A percentile compares a stretch with the other conserved stretches of the same genome.
phyloP scores from a whole-genome alignment of 169 alveolate genomes.

The Eimeria maxima region DNA sequence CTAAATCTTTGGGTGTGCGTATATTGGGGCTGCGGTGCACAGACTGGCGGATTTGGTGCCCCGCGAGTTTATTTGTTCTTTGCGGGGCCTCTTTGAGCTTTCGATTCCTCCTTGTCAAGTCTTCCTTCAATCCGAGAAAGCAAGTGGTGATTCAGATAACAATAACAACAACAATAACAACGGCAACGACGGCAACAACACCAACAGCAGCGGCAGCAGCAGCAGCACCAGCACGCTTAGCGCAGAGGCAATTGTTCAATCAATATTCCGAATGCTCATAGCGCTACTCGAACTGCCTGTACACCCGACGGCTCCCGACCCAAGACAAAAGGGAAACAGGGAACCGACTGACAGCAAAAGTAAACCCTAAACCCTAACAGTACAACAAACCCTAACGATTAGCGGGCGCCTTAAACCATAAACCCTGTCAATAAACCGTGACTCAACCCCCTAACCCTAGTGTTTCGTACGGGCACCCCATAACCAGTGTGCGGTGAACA shows the following conservation, averaged over 20 bases:
- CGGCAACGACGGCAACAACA: not conserved
- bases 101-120: constrained; percentile 47
- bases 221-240: constrained; percentile 82
- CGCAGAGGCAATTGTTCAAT: not conserved
- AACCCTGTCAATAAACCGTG: not conserved
- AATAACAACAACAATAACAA: no score
- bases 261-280: constrained; percentile 48
- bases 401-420: not conserved
- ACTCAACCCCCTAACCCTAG: not conserved
- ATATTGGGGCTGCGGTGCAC: not conserved
- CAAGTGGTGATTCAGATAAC: not conserved
- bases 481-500: no score
- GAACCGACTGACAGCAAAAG: constrained; percentile 7
- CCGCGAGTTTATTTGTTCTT: not conserved
- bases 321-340: constrained; percentile 7
- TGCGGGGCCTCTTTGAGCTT: constrained; percentile 1
- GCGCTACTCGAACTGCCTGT: constrained; percentile 63
- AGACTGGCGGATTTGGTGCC: constrained; percentile 9
- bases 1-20: not conserved
- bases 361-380: constrained; percentile 46
- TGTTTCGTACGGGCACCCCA: not conserved
- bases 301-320: not conserved
- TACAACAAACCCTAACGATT: no score
- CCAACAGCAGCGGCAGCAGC: constrained; percentile 73
- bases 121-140: not conserved